Base-by-base conservation (phyloP, 345 rosid genomes). In the Physaria fendleri region DNA sequence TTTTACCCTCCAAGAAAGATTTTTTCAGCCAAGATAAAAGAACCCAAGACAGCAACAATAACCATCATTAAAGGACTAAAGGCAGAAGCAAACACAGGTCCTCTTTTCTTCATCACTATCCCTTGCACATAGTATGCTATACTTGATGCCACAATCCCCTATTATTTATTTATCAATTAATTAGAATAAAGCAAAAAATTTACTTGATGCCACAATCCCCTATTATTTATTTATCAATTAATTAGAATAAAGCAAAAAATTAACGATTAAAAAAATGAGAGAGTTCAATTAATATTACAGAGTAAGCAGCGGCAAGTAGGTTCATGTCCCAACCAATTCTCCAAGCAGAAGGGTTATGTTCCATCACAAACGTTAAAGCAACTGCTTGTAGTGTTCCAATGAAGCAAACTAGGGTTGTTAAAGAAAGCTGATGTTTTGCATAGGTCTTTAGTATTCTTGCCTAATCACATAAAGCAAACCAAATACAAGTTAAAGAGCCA, bases 61-160 rank as follows among this genome's bases (percentile, higher is more conserved):
- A 83, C 72, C 88, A 84, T 81, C 52, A 69, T 49, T 5, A 86
- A 66, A 34, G 90, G 95, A 54, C 61, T 80, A 47, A 84, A 86
- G 3, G 88, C 79, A 11, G 81, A 77, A 41, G 85, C 77, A 64
- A 86, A 86, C 44, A 86, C 88, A 6, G 95, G 95, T 14, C 95
- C 95, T 52, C 66, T 75, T 16, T 41, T 46, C 65, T 76, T 77
- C 85, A 78, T 77, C 32, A 79, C 66, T 40, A 74, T 28, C 35
- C 90, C 85, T 66, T 79, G 80, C 35, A 81, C 37, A 56, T 79
- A 83, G 53, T 78, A 83, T 14, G 69, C 62, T 24, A 71, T 34
- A 20, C 82, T 84, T 6, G 95, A 70, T 37, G 69, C 79, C 2
- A 81, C 65, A 9, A 83, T 45, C 5, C 89, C 94, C 89, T 85